phyloP scores from a whole-genome alignment of 805 yeast genomes.

The Kuraishia ogatae region DNA sequence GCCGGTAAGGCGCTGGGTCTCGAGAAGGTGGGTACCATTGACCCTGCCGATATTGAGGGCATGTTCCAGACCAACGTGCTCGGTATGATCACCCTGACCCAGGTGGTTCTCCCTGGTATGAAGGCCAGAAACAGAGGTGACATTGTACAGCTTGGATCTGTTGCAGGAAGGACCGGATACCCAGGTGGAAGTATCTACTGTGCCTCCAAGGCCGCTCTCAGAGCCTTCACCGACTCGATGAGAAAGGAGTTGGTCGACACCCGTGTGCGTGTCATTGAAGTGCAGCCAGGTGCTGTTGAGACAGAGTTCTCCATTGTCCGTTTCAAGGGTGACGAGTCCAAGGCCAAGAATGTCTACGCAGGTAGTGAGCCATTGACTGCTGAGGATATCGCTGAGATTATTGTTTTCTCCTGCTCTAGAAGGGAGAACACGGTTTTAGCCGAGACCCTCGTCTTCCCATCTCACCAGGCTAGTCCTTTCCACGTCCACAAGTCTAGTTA shows the following conservation, averaged over 20 bases:
- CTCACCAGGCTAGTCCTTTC: conserved; percentile 74
- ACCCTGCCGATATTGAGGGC: conserved; percentile 51
- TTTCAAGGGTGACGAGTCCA: conserved; percentile 50
- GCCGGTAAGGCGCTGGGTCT: conserved; percentile 79
- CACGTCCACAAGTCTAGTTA: conserved; percentile 34
- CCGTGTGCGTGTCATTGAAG: conserved; percentile 58
- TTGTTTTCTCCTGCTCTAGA: conserved; percentile 60
- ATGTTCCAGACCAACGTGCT: conserved; percentile 86
- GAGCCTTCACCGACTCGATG: conserved; percentile 61
- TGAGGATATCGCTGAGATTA: conserved; percentile 67
- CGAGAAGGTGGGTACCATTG: conserved; percentile 66
- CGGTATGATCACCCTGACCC: conserved; percentile 79
- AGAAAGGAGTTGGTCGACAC: conserved; percentile 46
- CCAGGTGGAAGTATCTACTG: conserved; percentile 77
- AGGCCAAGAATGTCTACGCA: conserved; percentile 57
- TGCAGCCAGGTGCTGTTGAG: conserved; percentile 75
- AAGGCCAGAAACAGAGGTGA: conserved; percentile 64
- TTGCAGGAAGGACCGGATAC: conserved; percentile 73
- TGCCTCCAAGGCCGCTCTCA: conserved; percentile 66
- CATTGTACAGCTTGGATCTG: conserved; percentile 66
- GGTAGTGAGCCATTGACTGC: conserved; percentile 67
- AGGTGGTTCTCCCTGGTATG: conserved; percentile 65
- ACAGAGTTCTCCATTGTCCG: conserved; percentile 66
- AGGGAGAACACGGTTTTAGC: conserved; percentile 68
- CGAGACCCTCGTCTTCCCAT: conserved; percentile 76